Conservation (phyloP, 1,284 basidiomycete species). For the Ganoderma resinaceum region DNA sequence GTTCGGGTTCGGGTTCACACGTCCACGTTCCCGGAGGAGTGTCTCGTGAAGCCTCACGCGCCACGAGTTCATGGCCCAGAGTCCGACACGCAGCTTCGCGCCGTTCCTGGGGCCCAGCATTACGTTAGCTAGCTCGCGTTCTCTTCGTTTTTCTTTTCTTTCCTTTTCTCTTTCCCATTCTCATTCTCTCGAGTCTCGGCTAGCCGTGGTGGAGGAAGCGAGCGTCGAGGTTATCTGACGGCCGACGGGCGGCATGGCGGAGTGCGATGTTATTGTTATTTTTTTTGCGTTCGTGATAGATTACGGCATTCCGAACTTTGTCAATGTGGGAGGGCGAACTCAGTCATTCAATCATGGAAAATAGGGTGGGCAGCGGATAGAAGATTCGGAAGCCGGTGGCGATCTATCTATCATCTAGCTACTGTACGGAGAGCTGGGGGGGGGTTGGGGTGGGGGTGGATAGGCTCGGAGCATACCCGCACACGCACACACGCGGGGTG, state of each 20-base stretch:
- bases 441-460: not conserved
- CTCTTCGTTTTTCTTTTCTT: too few species aligned
- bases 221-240: not conserved
- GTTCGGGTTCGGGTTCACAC: not conserved
- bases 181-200: not conserved
- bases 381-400: not conserved
- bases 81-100: not conserved
- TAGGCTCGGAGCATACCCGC: not conserved
- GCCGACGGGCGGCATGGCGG: not conserved
- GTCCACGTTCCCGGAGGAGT: not conserved
- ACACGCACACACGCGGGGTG: not conserved
- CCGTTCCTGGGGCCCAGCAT: not conserved
- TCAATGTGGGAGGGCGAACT: not conserved
- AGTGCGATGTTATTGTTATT: not conserved
- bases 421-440: not conserved
- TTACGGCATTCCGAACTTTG: not conserved
- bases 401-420: not conserved
- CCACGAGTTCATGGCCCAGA: not conserved
- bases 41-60: not conserved
- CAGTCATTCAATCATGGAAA: not conserved
- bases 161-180: not conserved
- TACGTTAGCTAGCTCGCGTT: not conserved
- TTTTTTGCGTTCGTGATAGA: not conserved
- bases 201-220: not conserved
- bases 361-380: not conserved